These are phyloP conservation scores for Elsinoe arachidis DNA, from an alignment of 2,329 filamentous ascomycete species.

Conservation along the genomic window DNA sequence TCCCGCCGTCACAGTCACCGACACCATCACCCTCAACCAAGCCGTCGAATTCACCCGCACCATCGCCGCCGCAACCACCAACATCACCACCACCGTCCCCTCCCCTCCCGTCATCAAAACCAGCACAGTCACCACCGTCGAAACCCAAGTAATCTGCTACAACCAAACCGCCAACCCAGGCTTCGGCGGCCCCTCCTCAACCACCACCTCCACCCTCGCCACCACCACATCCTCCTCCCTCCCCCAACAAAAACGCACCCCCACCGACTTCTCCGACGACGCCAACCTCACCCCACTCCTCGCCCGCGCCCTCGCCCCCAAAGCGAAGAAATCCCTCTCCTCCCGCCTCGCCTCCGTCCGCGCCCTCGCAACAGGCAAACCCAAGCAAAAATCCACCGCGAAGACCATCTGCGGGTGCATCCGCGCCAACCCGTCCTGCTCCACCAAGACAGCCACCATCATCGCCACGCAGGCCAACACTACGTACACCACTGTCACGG, in stretches of 20 bases:
- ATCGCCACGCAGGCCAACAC: not conserved
- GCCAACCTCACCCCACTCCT: not conserved
- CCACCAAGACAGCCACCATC: not conserved
- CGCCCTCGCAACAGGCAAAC: not conserved
- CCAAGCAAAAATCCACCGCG: not conserved
- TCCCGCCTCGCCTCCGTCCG: not conserved
- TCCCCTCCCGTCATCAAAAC: conserved; percentile 3
- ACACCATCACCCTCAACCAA: not conserved
- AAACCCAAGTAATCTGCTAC: conserved; percentile 10
- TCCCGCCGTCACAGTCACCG: not conserved
- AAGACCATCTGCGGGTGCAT: conserved; percentile 12
- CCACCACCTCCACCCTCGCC: not conserved
- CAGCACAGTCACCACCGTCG: not conserved
- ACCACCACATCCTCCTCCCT: not conserved
- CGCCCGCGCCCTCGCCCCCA: not conserved
- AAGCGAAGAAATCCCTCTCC: not conserved
- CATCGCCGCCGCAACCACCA: not conserved
- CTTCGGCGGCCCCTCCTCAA: not conserved
- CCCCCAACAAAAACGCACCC: not conserved
- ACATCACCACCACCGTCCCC: not conserved
- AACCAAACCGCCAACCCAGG: conserved; percentile 2
- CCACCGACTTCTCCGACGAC: conserved; percentile 1
- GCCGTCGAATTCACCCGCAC: not conserved
- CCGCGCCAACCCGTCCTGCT: conserved; percentile 9
- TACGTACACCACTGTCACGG: not conserved